Evolutionary conservation across 2,329 filamentous ascomycete species (phyloP), one percentile per base, ranked within the genome.

Genomic region (Calonectria montana): DNA sequence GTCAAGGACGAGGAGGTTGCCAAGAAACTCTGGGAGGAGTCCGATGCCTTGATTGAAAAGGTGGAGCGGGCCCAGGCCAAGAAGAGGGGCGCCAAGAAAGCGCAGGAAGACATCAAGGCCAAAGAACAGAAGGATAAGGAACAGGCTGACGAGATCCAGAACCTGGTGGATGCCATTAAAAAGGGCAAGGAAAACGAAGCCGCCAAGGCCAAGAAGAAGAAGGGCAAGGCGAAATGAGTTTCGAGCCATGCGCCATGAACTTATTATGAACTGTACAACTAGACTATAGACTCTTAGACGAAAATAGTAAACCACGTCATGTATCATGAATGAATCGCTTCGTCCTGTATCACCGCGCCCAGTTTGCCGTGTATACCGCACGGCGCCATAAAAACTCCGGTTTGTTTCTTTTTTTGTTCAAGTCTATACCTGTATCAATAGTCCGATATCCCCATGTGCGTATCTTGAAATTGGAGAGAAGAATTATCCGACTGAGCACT

Each of bases 11-110:
- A 97, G 75, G 89, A 89, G 23, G 85, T 94, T 35, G 95, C 95
- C 70, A 95, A 97, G 88, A 91, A 92, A 81, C 86, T 99, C 18
- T 99, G 96, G 96, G 91, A 97, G 80, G 92, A 94, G 70, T 98
- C 94, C 80, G 96, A 98, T 79, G 91, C 91, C 80, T 90, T 97
- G 74, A 92, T 98, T 68, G 93, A 97, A 80, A 90, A 92, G 27
- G 95, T 95, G 0, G 83, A 84, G 10, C 84, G 90, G 62, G 92
- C 97, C 77, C 90, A 93, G 21, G 96, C 95, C 2, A 84, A 83
- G 15, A 89, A 88, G 77, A 80, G 87, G 61, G 86, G 85, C 1
- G 78, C 77, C 27, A 78, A 83, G 57, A 88, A 85, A 79, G 83
- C 82, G 1, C 80, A 85, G 25, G 79, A 81, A 10, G 78, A 79